A percentile compares a stretch with the other conserved stretches of the same genome.
Evolutionary conservation across 2,329 filamentous ascomycete genomes (phyloP).

Genomic region (Trichoderma gracile): DNA sequence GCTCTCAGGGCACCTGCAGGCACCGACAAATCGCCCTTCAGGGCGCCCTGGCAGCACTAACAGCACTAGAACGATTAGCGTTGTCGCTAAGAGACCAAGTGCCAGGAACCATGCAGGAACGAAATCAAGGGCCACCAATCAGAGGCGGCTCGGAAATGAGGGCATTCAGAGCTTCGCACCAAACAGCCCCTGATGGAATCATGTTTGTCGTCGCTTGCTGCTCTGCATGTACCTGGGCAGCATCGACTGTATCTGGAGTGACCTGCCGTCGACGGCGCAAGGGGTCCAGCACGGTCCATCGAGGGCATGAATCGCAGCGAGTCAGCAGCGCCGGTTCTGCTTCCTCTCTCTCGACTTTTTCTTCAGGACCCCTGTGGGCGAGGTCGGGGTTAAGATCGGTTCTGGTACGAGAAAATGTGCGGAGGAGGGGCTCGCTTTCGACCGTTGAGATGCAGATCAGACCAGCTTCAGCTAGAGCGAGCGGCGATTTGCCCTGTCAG

Average conservation of each 20-base stretch:
- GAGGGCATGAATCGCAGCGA: background rate
- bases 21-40: background rate
- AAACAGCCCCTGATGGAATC: constrained; percentile 1
- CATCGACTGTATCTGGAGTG: background rate
- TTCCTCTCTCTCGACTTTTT: background rate
- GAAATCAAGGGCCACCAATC: constrained; percentile 6
- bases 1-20: background rate
- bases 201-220: background rate
- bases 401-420: background rate
- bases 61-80: constrained; percentile 3
- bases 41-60: background rate
- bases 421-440: constrained; percentile 23
- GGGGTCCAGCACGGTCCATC: background rate
- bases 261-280: background rate
- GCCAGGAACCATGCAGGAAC: constrained; percentile 25
- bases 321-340: background rate
- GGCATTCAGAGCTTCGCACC: constrained; percentile 4
- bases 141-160: constrained; percentile 13
- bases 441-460: constrained; percentile 15
- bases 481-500: constrained; percentile 13
- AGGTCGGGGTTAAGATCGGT: background rate
- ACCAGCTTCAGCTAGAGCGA: background rate
- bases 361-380: background rate
- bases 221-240: background rate
- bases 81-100: constrained; percentile 2